A percentile compares a stretch with the other conserved stretches of the same genome.
phyloP scores from a whole-genome alignment of 2,329 filamentous ascomycete species.

The Colletotrichum coccodes region DNA sequence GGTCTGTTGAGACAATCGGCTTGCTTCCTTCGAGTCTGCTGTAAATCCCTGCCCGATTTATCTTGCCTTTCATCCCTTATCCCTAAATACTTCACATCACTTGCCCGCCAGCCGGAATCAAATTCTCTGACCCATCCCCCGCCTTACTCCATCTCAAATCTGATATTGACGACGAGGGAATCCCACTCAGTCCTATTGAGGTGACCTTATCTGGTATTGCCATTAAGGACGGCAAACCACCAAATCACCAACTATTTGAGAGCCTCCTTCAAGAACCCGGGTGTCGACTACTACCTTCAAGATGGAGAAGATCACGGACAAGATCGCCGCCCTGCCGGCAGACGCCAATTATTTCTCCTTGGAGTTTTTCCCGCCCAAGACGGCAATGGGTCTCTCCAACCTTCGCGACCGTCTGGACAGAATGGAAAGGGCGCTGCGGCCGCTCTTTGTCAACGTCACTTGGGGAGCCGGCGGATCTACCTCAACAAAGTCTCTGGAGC shows the following conservation, averaged over 20 bases:
- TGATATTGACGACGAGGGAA: slow-evolving; percentile 11
- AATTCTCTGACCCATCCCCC: slow-evolving; percentile 11
- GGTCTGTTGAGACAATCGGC: background rate
- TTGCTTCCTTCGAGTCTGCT: slow-evolving; percentile 2
- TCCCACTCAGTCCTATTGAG: background rate
- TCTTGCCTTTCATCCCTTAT: background rate
- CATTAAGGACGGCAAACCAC: background rate
- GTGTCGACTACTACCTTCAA: slow-evolving; percentile 10
- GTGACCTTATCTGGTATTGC: background rate
- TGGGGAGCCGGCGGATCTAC: slow-evolving; percentile 98
- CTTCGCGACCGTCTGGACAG: slow-evolving; percentile 91
- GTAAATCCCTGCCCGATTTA: background rate
- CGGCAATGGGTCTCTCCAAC: slow-evolving; percentile 93
- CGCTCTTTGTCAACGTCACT: slow-evolving; percentile 95
- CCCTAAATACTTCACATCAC: slow-evolving; percentile 6
- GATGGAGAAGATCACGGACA: slow-evolving; percentile 93
- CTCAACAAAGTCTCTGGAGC: slow-evolving; percentile 87
- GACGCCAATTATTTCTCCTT: slow-evolving; percentile 91
- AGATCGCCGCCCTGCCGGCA: slow-evolving; percentile 88
- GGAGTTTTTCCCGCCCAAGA: slow-evolving; percentile 99
- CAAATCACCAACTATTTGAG: background rate
- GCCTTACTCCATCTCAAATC: slow-evolving; percentile 15
- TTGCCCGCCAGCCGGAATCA: slow-evolving; percentile 4
- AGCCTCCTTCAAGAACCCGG: background rate
- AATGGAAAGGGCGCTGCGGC: slow-evolving; percentile 91